Base-by-base conservation (phyloP, 768 basidiomycete species). In the Lyophyllum decastes region DNA sequence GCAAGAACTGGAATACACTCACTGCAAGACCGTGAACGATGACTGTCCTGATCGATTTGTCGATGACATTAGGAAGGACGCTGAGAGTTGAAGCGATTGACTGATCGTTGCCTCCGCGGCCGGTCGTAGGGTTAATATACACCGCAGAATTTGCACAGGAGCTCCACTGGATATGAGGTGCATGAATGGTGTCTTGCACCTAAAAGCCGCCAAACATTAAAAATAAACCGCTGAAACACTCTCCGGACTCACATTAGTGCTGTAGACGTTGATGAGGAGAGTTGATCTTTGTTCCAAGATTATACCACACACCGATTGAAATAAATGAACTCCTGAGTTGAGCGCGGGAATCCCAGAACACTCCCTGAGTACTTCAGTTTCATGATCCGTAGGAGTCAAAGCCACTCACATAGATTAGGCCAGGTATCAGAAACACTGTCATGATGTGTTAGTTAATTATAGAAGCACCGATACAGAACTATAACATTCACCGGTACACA, bases 291-390 rank as follows among this genome's bases (percentile, higher is more conserved):
- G 11, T 43, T 21, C 4, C 19, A 43, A 6, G 19, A 46, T 27
- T 41, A 27, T 1, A n/a, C 33, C 21, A 44, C 72, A 46, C 55
- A 77, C 77, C 81, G 68, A 53, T 83, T 83, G 70, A 83, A 83
- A 64, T 83, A 83, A 30, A 83, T 70, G 59, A 83, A 84, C 59
- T 83, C 68, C 64, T 83, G 81, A 1, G 80, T 83, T 7, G 79
- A 76, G 14, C 81, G 78, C n/a, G 88, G 87, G 76, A 86, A 88
- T 8, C 88, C 88, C 19, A 89, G 79, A 22, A 89, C 87, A 55
- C 79, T 80, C 80, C 81, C 80, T 80, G 44, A 21, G 11, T 3
- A 47, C 30, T 30, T 34, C 21, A 40, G 34, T 17, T 19, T 14
- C n/a, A 34, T n/a, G 34, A 19, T 21, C 17, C 25, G 27, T 7